phyloP scores from a whole-genome alignment of 2,329 filamentous ascomycete genomes.

The Beauveria australis region DNA sequence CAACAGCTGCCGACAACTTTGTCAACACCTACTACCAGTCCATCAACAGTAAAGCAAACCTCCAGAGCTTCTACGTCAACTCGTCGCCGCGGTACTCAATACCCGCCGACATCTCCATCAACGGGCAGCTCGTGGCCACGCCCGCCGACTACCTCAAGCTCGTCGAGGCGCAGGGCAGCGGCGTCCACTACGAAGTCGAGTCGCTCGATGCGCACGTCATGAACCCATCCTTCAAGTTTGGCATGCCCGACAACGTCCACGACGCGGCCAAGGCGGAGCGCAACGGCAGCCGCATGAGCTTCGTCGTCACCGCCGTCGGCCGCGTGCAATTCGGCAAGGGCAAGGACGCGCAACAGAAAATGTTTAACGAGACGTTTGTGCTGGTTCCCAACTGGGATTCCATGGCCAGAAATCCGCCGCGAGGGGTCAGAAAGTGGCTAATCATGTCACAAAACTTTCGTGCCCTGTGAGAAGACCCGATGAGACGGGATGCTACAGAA shows the following conservation, averaged over 20 bases:
- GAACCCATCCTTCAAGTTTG: constrained; percentile 56
- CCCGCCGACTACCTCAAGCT: constrained; percentile 59
- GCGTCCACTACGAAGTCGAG: constrained; percentile 63
- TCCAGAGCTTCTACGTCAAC: constrained; percentile 65
- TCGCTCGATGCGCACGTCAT: constrained; percentile 70
- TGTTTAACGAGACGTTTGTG: constrained; percentile 72
- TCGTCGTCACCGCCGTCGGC: constrained; percentile 68
- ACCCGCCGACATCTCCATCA: constrained; percentile 68
- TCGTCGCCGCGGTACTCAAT: constrained; percentile 43
- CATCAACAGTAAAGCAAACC: constrained; percentile 54
- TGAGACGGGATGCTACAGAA: neutral
- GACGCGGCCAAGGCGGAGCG: constrained; percentile 36
- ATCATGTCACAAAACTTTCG: constrained; percentile 68
- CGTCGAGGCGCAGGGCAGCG: constrained; percentile 53
- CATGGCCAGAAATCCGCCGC: constrained; percentile 42
- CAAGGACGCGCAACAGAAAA: constrained; percentile 53
- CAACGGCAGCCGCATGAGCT: constrained; percentile 52
- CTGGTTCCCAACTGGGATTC: constrained; percentile 68
- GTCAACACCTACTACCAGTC: constrained; percentile 67
- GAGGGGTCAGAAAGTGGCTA: constrained; percentile 51
- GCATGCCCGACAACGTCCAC: constrained; percentile 40
- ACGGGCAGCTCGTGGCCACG: constrained; percentile 59
- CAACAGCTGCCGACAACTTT: constrained; percentile 61
- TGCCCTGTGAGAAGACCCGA: constrained; percentile 29
- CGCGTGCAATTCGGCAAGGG: constrained; percentile 60